Conservation (phyloP, 164 flowering plant genomes). For the Magnolia kwangsiensis region DNA sequence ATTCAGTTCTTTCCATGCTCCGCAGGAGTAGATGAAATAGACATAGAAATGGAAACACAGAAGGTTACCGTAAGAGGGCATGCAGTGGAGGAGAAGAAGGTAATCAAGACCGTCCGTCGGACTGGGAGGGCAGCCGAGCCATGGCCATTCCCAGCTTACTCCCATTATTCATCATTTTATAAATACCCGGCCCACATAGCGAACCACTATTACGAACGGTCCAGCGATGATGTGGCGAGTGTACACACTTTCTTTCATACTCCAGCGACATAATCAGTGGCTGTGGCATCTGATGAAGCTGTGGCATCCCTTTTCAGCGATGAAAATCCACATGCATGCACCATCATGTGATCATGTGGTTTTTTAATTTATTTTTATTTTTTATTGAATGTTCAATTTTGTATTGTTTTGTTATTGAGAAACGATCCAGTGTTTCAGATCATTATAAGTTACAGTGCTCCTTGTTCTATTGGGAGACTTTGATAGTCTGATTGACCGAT, state of each 20-base stretch:
- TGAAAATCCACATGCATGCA: constrained; percentile 78
- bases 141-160: constrained; percentile 75
- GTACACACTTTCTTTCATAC: constrained; percentile 74
- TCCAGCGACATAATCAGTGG: constrained; percentile 61
- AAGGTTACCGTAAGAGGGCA: constrained; percentile 70
- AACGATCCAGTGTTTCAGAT: no score
- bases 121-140: constrained; percentile 73
- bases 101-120: constrained; percentile 59
- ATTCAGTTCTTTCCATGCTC: not conserved
- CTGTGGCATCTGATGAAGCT: constrained; percentile 73
- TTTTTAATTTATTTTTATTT: no score
- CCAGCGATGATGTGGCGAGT: constrained; percentile 26
- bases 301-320: constrained; percentile 79
- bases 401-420: no score
- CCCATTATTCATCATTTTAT: constrained; percentile 68
- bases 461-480: no score
- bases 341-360: constrained; percentile 45
- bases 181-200: constrained; percentile 57
- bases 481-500: no score
- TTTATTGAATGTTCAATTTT: no score
- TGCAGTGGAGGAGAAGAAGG: constrained; percentile 56
- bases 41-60: constrained; percentile 67
- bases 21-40: constrained; percentile 71
- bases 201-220: constrained; percentile 58
- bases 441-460: no score